Conservation (phyloP, 2,329 filamentous ascomycete species). For the Rutstroemia sydowiana region DNA sequence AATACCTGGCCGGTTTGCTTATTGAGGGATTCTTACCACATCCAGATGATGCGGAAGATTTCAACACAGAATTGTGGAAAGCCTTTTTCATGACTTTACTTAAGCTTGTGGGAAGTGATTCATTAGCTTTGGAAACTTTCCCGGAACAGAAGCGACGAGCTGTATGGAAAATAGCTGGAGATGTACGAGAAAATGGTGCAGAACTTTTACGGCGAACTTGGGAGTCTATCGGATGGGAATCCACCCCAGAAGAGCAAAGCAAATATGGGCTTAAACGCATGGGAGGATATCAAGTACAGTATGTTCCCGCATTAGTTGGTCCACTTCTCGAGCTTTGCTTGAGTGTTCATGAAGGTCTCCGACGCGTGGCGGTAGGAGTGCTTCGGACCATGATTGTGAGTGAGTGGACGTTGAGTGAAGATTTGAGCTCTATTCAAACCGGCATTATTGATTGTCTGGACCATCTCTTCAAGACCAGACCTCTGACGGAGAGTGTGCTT, state of each 20-base stretch:
- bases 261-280: conserved; percentile 76
- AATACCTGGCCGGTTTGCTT: conserved; percentile 73
- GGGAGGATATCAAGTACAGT: conserved; percentile 97
- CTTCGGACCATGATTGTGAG: conserved; percentile 97
- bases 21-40: conserved; percentile 79
- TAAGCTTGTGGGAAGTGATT: conserved; percentile 81
- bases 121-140: conserved; percentile 87
- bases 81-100: conserved; percentile 85
- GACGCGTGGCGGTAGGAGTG: conserved; percentile 85
- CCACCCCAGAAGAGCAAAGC: conserved; percentile 66
- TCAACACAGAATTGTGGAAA: conserved; percentile 92
- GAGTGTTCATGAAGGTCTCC: conserved; percentile 86
- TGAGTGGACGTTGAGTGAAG: conserved; percentile 93
- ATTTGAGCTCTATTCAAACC: conserved; percentile 83
- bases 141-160: conserved; percentile 93
- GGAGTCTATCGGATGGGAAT: conserved; percentile 97
- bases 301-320: conserved; percentile 84
- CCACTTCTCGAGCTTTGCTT: conserved; percentile 91
- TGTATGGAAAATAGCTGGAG: conserved; percentile 98
- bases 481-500: conserved; percentile 77
- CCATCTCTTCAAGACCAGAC: conserved; percentile 79
- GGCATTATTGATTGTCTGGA: conserved; percentile 96
- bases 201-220: conserved; percentile 78
- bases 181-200: conserved; percentile 86
- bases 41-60: conserved; percentile 73